These are phyloP conservation scores for Fomitopsis serialis DNA, from an alignment of 768 basidiomycete species.

Conservation along the genomic window DNA sequence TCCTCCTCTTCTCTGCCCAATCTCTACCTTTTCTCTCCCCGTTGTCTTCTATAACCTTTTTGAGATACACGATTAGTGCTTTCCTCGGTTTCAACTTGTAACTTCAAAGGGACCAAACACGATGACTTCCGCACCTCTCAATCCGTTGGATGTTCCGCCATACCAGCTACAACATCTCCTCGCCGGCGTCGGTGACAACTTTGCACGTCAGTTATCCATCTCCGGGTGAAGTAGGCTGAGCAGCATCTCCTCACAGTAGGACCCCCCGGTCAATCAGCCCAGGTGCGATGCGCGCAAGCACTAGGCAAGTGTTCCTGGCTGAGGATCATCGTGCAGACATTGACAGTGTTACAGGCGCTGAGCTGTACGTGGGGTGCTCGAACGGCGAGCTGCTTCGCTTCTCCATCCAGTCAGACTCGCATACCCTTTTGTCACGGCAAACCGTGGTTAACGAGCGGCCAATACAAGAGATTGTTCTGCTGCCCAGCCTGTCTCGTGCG, in stretches of 20 bases:
- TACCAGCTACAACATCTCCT: conserved; percentile 40
- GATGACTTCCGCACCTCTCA: conserved; percentile 14
- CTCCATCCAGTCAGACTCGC: conserved; percentile 44
- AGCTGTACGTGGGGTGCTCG: conserved; percentile 82
- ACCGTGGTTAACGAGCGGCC: conserved; percentile 61
- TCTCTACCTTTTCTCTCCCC: too few species aligned
- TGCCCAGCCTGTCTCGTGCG: conserved; percentile 69
- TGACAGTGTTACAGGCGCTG: conserved; percentile 47
- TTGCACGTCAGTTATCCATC: conserved; percentile 10
- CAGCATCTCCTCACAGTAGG: conserved; percentile 2
- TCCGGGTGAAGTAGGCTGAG: conserved; percentile 10
- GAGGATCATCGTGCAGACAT: background rate
- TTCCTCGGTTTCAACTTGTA: too few species aligned
- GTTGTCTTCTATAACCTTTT: too few species aligned
- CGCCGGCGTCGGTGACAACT: conserved; percentile 12
- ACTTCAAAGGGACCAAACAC: background rate
- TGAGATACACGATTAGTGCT: too few species aligned
- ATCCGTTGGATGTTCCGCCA: conserved; percentile 43
- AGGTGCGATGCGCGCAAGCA: conserved; percentile 24
- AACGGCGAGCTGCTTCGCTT: conserved; percentile 84
- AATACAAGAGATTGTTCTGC: conserved; percentile 74
- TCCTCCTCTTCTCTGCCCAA: too few species aligned
- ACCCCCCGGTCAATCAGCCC: conserved; percentile 29
- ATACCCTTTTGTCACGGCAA: conserved; percentile 40
- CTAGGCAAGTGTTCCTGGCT: conserved; percentile 13